These are phyloP conservation scores for Fusarium mexicanum DNA, from an alignment of 2,329 filamentous ascomycete species.

Conservation along the genomic window DNA sequence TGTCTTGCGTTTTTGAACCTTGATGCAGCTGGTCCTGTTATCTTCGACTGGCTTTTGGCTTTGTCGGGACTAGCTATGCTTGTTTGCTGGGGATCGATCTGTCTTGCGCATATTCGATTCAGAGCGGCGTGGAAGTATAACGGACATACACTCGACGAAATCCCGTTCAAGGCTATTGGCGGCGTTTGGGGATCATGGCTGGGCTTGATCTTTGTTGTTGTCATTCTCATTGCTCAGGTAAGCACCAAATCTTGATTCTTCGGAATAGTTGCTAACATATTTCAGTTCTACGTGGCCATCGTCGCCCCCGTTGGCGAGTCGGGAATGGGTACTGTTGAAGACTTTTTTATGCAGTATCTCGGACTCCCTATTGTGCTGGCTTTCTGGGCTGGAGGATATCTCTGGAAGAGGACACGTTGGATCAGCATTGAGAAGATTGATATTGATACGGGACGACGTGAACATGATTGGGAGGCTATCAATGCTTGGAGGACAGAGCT, in stretches of 20 bases:
- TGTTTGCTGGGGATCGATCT: conserved; percentile 74
- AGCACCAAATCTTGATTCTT: neutral
- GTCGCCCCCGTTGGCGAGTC: conserved; percentile 50
- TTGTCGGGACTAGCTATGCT: conserved; percentile 70
- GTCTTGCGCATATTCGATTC: conserved; percentile 71
- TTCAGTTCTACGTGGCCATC: conserved; percentile 52
- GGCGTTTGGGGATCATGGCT: conserved; percentile 73
- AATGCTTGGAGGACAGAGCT: conserved; percentile 60
- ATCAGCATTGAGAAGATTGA: conserved; percentile 69
- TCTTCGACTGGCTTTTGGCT: conserved; percentile 73
- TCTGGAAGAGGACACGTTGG: conserved; percentile 73
- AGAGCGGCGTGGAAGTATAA: conserved; percentile 67
- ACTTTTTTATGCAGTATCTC: conserved; percentile 65
- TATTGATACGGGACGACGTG: conserved; percentile 70
- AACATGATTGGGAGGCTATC: conserved; percentile 71
- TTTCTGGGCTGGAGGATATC: conserved; percentile 66
- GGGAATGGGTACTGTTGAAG: conserved; percentile 53
- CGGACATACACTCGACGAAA: conserved; percentile 69
- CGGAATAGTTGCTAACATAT: neutral
- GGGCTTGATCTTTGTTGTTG: conserved; percentile 65
- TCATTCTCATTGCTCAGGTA: conserved; percentile 64
- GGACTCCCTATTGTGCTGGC: conserved; percentile 62
- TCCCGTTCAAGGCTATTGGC: conserved; percentile 69
- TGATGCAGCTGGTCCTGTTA: conserved; percentile 56
- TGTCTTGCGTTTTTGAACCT: conserved; percentile 60